Evolutionary conservation across 192 early-diverging fungal species (phyloP).

Genomic region (Geosiphon pyriformis): DNA sequence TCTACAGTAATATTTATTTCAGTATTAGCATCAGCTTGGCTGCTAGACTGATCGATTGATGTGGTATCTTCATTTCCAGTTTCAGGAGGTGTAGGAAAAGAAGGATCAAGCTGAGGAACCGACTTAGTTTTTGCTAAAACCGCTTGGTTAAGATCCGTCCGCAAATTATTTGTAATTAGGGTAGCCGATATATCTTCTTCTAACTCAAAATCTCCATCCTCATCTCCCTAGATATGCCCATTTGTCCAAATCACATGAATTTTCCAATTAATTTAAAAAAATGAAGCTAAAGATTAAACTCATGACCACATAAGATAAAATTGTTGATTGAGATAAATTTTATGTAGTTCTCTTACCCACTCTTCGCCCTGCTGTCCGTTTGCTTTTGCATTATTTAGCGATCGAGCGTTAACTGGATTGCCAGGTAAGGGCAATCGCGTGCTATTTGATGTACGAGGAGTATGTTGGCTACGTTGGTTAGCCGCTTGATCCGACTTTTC

Average conservation of each 20-base stretch:
- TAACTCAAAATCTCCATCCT: conserved; percentile 25
- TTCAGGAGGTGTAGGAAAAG: not conserved
- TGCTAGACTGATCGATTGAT: too few species aligned
- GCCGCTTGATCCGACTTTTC: not conserved
- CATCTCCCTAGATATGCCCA: conserved; percentile 20
- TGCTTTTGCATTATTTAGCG: not conserved
- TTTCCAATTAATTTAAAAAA: too few species aligned
- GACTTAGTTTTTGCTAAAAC: too few species aligned
- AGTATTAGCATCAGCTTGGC: not conserved
- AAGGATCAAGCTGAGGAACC: too few species aligned
- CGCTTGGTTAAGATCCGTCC: not conserved
- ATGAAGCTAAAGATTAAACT: too few species aligned
- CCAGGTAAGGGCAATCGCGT: not conserved
- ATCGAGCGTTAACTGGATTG: not conserved
- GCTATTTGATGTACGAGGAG: not conserved
- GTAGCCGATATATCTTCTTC: conserved; percentile 14
- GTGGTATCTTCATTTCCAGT: conserved; percentile 1
- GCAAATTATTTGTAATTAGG: not conserved
- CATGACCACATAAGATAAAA: too few species aligned
- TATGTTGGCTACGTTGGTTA: not conserved
- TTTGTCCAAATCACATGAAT: too few species aligned
- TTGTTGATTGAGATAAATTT: too few species aligned
- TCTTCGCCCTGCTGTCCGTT: not conserved
- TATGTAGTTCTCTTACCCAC: not conserved
- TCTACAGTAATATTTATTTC: not conserved